Conservation (phyloP, 2,329 filamentous ascomycete genomes). For the Aspergillus sp. region DNA sequence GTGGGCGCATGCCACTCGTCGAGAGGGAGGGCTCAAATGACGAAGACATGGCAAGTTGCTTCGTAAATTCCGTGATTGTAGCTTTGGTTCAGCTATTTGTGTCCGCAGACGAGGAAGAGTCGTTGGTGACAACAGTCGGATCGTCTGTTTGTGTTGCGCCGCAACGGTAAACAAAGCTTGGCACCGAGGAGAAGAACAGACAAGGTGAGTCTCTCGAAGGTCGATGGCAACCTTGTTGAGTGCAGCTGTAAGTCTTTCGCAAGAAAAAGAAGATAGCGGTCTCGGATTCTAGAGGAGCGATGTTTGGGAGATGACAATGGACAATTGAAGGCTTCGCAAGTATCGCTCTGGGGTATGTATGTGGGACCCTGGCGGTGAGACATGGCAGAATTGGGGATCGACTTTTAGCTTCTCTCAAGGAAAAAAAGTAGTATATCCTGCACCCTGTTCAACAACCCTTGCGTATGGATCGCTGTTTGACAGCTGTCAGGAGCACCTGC, state of each 20-base stretch:
- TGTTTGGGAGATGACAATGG: too few relatives aligned
- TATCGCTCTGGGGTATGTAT: too few relatives aligned
- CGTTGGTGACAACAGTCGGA: not conserved
- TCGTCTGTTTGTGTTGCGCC: slow-evolving; percentile 24
- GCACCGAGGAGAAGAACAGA: not conserved
- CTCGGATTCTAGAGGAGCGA: too few relatives aligned
- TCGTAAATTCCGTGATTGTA: too few relatives aligned
- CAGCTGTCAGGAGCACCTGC: slow-evolving; percentile 6
- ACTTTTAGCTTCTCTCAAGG: not conserved
- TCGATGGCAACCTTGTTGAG: too few relatives aligned
- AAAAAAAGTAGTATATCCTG: not conserved
- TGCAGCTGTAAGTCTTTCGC: too few relatives aligned
- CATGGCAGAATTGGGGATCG: not conserved
- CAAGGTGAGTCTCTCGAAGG: not conserved
- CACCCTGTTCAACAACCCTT: not conserved
- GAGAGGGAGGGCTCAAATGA: slow-evolving; percentile 60
- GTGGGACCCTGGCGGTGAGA: not conserved
- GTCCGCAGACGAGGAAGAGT: not conserved
- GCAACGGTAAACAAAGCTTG: slow-evolving; percentile 23
- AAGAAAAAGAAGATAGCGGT: too few relatives aligned
- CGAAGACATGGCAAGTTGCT: slow-evolving; percentile 28
- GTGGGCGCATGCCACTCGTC: slow-evolving; percentile 51
- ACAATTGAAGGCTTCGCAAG: too few relatives aligned
- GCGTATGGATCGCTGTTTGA: slow-evolving; percentile 5
- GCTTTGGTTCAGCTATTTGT: too few relatives aligned